Percentiles rank a stretch among this genome's conserved stretches.
Conservation (phyloP, 2,329 filamentous ascomycete species). For the Tolypocladium tundrense region DNA sequence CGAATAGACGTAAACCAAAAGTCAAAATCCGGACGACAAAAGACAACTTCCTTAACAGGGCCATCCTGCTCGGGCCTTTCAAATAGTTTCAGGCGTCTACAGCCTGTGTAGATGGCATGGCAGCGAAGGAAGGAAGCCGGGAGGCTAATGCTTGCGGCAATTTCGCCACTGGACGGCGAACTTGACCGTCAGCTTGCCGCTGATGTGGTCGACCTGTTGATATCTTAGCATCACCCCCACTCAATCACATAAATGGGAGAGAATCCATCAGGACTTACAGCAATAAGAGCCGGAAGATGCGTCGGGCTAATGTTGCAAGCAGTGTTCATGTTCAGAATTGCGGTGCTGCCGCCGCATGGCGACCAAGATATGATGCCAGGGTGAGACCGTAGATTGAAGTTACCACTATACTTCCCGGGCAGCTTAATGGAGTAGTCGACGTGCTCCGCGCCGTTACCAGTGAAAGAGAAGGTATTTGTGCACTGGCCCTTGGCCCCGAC, state of each 20-base stretch:
- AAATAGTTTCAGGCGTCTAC: neutral
- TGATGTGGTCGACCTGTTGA: slow-evolving; percentile 13
- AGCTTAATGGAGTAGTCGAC: slow-evolving; percentile 10
- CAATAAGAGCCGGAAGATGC: slow-evolving; percentile 11
- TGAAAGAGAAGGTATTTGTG: slow-evolving; percentile 16
- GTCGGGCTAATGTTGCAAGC: slow-evolving; percentile 14
- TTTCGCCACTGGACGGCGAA: slow-evolving; percentile 11
- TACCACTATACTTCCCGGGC: slow-evolving; percentile 9
- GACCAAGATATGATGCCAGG: slow-evolving; percentile 12
- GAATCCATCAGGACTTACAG: slow-evolving; percentile 7
- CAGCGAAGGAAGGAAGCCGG: no score
- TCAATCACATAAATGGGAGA: neutral
- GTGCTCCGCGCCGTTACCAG: slow-evolving; percentile 10
- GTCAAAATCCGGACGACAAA: no score
- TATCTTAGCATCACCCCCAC: neutral
- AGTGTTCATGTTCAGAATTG: slow-evolving; percentile 18
- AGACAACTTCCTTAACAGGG: no score
- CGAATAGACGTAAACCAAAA: no score
- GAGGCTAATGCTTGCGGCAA: slow-evolving; percentile 7
- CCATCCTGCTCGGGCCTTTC: neutral
- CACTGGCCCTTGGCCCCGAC: slow-evolving; percentile 10
- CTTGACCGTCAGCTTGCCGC: slow-evolving; percentile 15
- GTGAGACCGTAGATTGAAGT: slow-evolving; percentile 10
- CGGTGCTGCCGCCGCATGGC: slow-evolving; percentile 14
- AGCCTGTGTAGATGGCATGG: no score